Evolutionary conservation across 1,139 yeast genomes (phyloP), one percentile per base, ranked within the genome.

Genomic region (Saccharomyces hybrid): DNA sequence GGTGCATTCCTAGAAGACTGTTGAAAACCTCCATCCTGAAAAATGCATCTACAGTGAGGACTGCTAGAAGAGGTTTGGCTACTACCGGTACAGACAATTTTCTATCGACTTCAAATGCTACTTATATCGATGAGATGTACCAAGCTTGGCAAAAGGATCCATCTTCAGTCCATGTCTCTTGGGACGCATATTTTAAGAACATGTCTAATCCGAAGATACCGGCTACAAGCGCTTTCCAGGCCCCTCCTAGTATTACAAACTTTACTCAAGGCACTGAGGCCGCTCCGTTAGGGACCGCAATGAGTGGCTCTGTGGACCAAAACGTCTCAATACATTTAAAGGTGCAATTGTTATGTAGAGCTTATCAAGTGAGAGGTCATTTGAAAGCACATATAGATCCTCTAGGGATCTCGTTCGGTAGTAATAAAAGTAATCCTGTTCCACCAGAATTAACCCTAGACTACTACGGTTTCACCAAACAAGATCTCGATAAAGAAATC

Each of bases 351-450:
- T 79, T 93, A 66, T 98, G 95, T 59, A 88, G 99, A 73, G 99
- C 99, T 48, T 95, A 91, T 76, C 99, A 93, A 77, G 99, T 93
- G 54, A 84, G 98, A 74, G 99, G 99, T 62, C 99, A 93, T 73
- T 88, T 85, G 72, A 89, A 88, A 76, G 97, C 99, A 52, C 86
- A 84, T 68, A 86, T 91, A 59, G 99, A 93, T 73, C 99, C 99
- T 16, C 78, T 93, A 69, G 95, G 88, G 42, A 87, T 93, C 67
- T 83, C 93, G 29, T 88, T 84, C 70, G 96, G 95, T 62, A 86
- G 83, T 64, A 80, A 80, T 66, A 71, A 75, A 57, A 66, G 73
- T 42, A 75, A 76, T 56, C 71, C 73, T 19, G 62, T 78, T 44
- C 97, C 98, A 60, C 84, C 81, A 70, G 99, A 93, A 76, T 79